Evolutionary conservation across 176 grass and related monocot species (phyloP).

Genomic region (Musa acuminata): DNA sequence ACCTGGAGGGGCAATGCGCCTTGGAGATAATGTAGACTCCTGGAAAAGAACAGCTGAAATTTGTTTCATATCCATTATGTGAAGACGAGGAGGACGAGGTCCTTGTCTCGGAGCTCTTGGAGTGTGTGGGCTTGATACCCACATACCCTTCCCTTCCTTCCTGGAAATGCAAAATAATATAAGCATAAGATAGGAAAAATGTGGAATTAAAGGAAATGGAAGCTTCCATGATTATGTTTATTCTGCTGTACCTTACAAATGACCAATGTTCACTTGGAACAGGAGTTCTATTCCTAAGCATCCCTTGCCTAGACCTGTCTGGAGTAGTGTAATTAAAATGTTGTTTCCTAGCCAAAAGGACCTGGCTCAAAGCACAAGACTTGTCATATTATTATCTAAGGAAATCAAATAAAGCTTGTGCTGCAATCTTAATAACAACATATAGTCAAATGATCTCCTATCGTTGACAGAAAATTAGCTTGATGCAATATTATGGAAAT

Average conservation of each 20-base stretch:
- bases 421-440: no score
- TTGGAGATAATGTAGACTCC: constrained; percentile 44
- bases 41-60: constrained; percentile 86
- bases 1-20: constrained; percentile 47
- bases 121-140: constrained; percentile 42
- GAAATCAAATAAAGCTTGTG: not conserved
- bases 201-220: not conserved
- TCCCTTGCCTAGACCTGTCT: constrained; percentile 61
- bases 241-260: constrained; percentile 44
- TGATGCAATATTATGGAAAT: no score
- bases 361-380: constrained; percentile 35
- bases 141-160: constrained; percentile 42
- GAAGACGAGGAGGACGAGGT: constrained; percentile 44
- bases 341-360: constrained; percentile 57
- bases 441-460: no score
- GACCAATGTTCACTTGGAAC: constrained; percentile 65
- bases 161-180: constrained; percentile 14
- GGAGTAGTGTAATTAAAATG: constrained; percentile 95
- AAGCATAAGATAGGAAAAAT: constrained; percentile 12
- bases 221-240: not conserved
- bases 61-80: constrained; percentile 52
- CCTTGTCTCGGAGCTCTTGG: constrained; percentile 63
- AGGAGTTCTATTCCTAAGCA: constrained; percentile 64
- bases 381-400: not conserved
- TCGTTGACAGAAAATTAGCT: no score